phyloP scores from a whole-genome alignment of 176 grass and related monocot species.

The Canna indica region DNA sequence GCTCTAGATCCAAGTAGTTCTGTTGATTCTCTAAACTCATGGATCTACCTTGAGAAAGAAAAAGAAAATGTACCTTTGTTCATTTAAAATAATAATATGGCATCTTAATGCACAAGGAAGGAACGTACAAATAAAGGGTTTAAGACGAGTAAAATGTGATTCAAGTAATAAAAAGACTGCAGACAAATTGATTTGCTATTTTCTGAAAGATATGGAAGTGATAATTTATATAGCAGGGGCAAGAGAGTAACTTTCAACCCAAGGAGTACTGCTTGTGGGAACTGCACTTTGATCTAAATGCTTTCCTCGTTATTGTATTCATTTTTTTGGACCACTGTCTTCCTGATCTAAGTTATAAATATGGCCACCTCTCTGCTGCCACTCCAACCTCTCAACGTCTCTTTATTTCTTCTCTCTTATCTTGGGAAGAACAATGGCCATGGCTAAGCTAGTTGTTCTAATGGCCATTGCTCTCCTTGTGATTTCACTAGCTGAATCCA shows the following conservation, averaged over 20 bases:
- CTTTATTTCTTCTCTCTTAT: background rate
- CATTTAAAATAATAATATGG: no score
- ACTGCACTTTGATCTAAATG: background rate
- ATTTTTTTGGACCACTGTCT: background rate
- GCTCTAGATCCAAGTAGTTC: no score
- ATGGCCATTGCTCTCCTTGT: conserved; percentile 14
- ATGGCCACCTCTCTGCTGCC: background rate
- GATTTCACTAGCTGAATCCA: conserved; percentile 13
- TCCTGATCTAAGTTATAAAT: conserved; percentile 4
- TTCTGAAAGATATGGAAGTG: no score
- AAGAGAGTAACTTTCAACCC: background rate
- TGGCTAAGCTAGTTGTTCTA: conserved; percentile 7
- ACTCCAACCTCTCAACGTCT: background rate
- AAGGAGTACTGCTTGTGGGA: background rate
- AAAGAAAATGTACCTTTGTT: no score
- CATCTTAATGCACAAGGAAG: no score
- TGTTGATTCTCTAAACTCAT: no score
- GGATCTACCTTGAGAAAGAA: no score
- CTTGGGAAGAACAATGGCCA: conserved; percentile 9
- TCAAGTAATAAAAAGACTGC: no score
- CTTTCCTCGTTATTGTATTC: background rate
- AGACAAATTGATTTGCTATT: no score
- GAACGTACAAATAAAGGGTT: no score
- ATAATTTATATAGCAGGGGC: no score
- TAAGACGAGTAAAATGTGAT: no score